Conservation (phyloP, 805 yeast genomes). For the Barnettozyma sp. region DNA sequence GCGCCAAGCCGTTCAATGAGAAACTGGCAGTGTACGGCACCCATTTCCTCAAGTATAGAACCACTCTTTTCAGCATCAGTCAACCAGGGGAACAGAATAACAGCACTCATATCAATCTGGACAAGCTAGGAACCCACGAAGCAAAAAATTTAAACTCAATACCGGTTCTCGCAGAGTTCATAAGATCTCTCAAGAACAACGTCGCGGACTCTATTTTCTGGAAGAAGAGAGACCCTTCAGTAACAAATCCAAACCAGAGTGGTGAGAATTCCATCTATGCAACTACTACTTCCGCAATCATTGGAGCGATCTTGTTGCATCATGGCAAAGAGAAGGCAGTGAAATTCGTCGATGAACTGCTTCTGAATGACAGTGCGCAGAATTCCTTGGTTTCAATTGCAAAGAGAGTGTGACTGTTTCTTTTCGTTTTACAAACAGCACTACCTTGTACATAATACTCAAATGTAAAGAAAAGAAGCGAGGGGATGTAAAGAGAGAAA, state of each 20-base stretch:
- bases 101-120: constrained; percentile 37
- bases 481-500: not conserved
- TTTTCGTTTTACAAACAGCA: not conserved
- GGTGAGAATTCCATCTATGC: constrained; percentile 52
- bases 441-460: constrained; percentile 2
- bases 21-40: constrained; percentile 68
- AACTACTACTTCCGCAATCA: constrained; percentile 49
- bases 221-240: constrained; percentile 48
- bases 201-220: constrained; percentile 56
- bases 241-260: constrained; percentile 37
- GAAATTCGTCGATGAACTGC: constrained; percentile 48
- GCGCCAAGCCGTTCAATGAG: constrained; percentile 83
- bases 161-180: constrained; percentile 43
- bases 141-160: constrained; percentile 48
- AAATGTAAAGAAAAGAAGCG: constrained; percentile 1
- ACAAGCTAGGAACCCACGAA: constrained; percentile 49
- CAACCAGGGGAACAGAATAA: constrained; percentile 10
- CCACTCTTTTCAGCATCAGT: constrained; percentile 27
- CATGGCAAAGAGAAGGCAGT: constrained; percentile 58
- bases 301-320: constrained; percentile 60
- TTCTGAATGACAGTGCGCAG: constrained; percentile 22
- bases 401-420: constrained; percentile 5
- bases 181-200: constrained; percentile 28
- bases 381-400: constrained; percentile 20
- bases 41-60: constrained; percentile 45